These are phyloP conservation scores for Strobilomyces dryophilus DNA, from an alignment of 768 basidiomycete genomes.

Conservation along the genomic window DNA sequence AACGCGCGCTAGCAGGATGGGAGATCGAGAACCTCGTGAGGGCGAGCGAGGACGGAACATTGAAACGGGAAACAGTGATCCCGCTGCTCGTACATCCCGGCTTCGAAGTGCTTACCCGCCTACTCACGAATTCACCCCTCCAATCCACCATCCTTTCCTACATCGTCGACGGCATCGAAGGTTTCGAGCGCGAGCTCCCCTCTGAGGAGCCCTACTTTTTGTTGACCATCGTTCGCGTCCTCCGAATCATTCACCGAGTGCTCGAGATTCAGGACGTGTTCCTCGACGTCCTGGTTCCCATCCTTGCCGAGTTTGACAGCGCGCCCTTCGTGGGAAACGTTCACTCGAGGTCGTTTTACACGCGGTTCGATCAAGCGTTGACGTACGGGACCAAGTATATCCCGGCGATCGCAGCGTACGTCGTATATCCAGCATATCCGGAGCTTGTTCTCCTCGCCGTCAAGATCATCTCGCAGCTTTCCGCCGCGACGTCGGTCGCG, in stretches of 20 bases:
- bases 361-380: slow-evolving; percentile 69
- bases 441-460: slow-evolving; percentile 75
- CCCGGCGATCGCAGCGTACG: slow-evolving; percentile 79
- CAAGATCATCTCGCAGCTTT: slow-evolving; percentile 68
- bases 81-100: slow-evolving; percentile 76
- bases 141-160: slow-evolving; percentile 75
- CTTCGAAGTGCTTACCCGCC: slow-evolving; percentile 75
- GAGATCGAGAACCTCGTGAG: slow-evolving; percentile 71
- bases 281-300: slow-evolving; percentile 80
- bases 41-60: slow-evolving; percentile 46
- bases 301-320: slow-evolving; percentile 63
- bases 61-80: slow-evolving; percentile 50
- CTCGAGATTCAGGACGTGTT: slow-evolving; percentile 87
- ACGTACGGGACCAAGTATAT: slow-evolving; percentile 68
- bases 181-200: slow-evolving; percentile 66
- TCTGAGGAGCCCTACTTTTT: slow-evolving; percentile 70
- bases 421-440: slow-evolving; percentile 60
- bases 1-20: slow-evolving; percentile 77
- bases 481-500: slow-evolving; percentile 61
- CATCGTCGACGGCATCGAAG: slow-evolving; percentile 74
- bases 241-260: slow-evolving; percentile 77
- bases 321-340: slow-evolving; percentile 49
- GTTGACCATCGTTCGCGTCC: slow-evolving; percentile 70
- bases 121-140: slow-evolving; percentile 69
- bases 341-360: slow-evolving; percentile 66